A percentile compares a stretch with the other conserved stretches of the same genome.
Conservation (phyloP, 768 basidiomycete genomes). For the Lactifluus rugatus region DNA sequence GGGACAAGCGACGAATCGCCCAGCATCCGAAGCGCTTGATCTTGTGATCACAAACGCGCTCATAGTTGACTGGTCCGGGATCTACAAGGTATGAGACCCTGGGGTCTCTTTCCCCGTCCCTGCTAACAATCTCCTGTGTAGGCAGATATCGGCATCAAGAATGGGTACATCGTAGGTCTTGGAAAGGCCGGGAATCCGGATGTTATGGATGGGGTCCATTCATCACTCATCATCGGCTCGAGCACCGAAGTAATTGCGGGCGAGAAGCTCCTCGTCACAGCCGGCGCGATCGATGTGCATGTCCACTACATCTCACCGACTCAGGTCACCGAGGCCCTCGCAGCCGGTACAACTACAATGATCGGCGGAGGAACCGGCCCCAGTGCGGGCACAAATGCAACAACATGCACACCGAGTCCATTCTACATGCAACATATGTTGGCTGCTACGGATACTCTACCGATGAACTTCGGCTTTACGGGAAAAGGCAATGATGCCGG, state of each 20-base stretch:
- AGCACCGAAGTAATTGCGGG: slow-evolving; percentile 95
- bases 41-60: slow-evolving; percentile 93
- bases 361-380: slow-evolving; percentile 97
- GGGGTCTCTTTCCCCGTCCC: neutral
- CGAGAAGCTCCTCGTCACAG: slow-evolving; percentile 88
- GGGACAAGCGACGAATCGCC: slow-evolving; percentile 78
- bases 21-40: slow-evolving; percentile 64
- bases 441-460: slow-evolving; percentile 77
- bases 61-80: slow-evolving; percentile 90
- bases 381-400: slow-evolving; percentile 79
- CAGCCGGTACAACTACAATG: slow-evolving; percentile 82
- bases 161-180: slow-evolving; percentile 72
- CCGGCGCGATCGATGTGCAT: slow-evolving; percentile 88
- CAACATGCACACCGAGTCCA: slow-evolving; percentile 86
- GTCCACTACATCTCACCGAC: slow-evolving; percentile 95
- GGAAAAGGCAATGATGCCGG: slow-evolving; percentile 95
- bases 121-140: slow-evolving; percentile 25
- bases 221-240: slow-evolving; percentile 70
- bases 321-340: slow-evolving; percentile 77
- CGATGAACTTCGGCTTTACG: slow-evolving; percentile 91
- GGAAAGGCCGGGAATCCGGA: slow-evolving; percentile 99
- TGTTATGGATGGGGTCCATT: slow-evolving; percentile 72
- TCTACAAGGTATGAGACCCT: slow-evolving; percentile 61
- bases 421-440: slow-evolving; percentile 91
- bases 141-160: slow-evolving; percentile 92